Percentiles rank a stretch among this genome's conserved stretches.
These are phyloP conservation scores for Austroboletus novae-zelandiae DNA, from an alignment of 1,284 basidiomycete species.

Conservation along the genomic window DNA sequence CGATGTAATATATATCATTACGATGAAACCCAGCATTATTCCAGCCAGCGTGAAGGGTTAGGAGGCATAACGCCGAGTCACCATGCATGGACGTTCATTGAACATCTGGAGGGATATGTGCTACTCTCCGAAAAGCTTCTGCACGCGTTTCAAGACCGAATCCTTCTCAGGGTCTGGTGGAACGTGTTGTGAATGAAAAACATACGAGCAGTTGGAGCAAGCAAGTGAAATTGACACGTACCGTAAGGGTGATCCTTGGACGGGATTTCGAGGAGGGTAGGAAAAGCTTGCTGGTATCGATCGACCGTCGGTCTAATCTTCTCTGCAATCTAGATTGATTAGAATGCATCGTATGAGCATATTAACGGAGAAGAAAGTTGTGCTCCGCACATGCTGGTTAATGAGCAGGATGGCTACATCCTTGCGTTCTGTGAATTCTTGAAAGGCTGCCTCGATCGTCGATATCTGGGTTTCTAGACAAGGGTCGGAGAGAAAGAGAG, in stretches of 20 bases:
- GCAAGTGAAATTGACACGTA: slow-evolving; percentile 33
- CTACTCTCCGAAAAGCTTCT: slow-evolving; percentile 92
- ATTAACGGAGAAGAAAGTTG: slow-evolving; percentile 4
- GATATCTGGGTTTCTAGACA: slow-evolving; percentile 82
- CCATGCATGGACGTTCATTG: slow-evolving; percentile 10
- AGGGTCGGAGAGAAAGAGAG: slow-evolving; percentile 8
- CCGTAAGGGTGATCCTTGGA: slow-evolving; percentile 94
- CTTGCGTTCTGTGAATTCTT: slow-evolving; percentile 88
- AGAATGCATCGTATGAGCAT: slow-evolving; percentile 11
- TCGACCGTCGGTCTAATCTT: slow-evolving; percentile 96
- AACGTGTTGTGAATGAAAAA: slow-evolving; percentile 21
- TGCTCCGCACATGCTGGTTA: slow-evolving; percentile 84
- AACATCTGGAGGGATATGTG: slow-evolving; percentile 12
- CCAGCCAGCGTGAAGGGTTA: slow-evolving; percentile 4
- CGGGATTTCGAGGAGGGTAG: slow-evolving; percentile 95
- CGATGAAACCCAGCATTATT: slow-evolving; percentile 21
- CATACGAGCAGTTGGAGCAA: slow-evolving; percentile 4
- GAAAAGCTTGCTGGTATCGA: slow-evolving; percentile 94
- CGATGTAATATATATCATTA: slow-evolving; percentile 22
- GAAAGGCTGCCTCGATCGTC: slow-evolving; percentile 85
- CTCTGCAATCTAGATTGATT: slow-evolving; percentile 76
- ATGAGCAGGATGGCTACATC: slow-evolving; percentile 95
- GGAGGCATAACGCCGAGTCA: slow-evolving; percentile 9
- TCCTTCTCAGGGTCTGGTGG: slow-evolving; percentile 91
- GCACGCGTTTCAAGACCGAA: slow-evolving; percentile 94